Percentiles rank a stretch among this genome's conserved stretches.
Evolutionary conservation across 139 green algal genomes (phyloP).

Genomic region (Picochlorum sp.): DNA sequence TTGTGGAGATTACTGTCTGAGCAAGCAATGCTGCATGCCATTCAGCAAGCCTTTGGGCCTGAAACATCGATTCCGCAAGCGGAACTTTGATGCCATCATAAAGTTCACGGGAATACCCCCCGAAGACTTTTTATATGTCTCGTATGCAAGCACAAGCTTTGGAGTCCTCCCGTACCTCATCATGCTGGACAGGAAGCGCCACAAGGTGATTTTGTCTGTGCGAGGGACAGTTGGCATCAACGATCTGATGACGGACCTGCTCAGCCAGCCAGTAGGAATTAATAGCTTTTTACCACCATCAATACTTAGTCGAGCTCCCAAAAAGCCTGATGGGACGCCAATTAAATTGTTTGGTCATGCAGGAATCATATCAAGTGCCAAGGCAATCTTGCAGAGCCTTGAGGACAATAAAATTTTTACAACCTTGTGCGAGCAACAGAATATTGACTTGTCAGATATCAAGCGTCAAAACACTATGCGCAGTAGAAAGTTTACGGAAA

Average conservation of each 20-base stretch:
- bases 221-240: constrained; percentile 18
- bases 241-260: constrained; percentile 24
- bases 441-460: neutral
- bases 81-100: neutral
- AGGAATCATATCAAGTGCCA: constrained; percentile 34
- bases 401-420: constrained; percentile 27
- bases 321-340: constrained; percentile 2
- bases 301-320: neutral
- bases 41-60: neutral
- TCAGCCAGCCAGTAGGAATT: constrained; percentile 13
- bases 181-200: constrained; percentile 14
- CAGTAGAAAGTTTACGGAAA: neutral
- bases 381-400: constrained; percentile 39
- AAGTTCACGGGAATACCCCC: neutral
- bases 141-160: neutral
- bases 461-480: neutral
- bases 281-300: constrained; percentile 14
- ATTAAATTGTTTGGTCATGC: constrained; percentile 22
- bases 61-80: neutral
- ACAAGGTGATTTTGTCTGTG: constrained; percentile 24
- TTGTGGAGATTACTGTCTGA: neutral
- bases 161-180: constrained; percentile 39
- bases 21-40: neutral
- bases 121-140: neutral
- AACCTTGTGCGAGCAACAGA: neutral